Evolutionary conservation across 2,329 filamentous ascomycete genomes (phyloP).

Genomic region (Apiospora aurea): DNA sequence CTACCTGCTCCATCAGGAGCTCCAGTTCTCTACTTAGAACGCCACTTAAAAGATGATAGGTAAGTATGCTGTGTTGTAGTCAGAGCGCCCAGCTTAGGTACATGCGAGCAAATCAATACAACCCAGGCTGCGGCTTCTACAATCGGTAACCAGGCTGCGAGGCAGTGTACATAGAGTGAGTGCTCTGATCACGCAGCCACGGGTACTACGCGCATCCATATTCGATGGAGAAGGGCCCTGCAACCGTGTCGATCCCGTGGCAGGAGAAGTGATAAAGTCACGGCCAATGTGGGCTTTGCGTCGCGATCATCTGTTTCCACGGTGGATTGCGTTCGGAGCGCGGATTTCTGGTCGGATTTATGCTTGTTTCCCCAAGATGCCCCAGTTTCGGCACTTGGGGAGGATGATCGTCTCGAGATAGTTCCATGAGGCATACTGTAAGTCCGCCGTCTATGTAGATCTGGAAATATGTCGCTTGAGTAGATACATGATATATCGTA

Average conservation of each 20-base stretch:
- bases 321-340: neutral
- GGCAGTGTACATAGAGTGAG: neutral
- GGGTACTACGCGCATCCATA: neutral
- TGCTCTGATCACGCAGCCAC: neutral
- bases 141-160: neutral
- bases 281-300: neutral
- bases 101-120: neutral
- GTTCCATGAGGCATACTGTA: neutral
- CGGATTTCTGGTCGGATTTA: slow-evolving; percentile 21
- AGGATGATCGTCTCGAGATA: neutral
- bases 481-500: too few relatives aligned
- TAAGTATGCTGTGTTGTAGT: neutral
- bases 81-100: neutral
- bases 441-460: neutral
- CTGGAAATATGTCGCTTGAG: too few relatives aligned
- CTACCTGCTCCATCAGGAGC: neutral
- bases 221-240: neutral
- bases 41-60: neutral
- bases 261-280: neutral
- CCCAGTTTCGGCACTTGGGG: neutral
- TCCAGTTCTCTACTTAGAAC: neutral
- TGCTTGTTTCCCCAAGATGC: neutral
- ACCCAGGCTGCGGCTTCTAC: neutral
- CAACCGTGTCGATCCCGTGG: slow-evolving; percentile 4
- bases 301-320: neutral